Conservation (phyloP, 2,329 filamentous ascomycete species). For the Pyrenophora seminiperda region DNA sequence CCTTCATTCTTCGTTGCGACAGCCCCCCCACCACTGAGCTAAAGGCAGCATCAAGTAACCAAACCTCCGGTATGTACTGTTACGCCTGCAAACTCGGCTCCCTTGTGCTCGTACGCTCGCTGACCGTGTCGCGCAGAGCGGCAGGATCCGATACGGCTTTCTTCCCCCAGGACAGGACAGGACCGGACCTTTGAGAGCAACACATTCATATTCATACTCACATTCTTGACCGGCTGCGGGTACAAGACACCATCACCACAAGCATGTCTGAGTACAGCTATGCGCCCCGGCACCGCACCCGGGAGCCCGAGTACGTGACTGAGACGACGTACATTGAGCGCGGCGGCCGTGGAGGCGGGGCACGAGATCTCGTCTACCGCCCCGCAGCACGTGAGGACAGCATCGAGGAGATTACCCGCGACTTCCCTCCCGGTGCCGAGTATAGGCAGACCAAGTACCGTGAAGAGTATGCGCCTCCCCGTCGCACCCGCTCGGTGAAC, state of each 20-base stretch:
- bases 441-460: constrained; percentile 54
- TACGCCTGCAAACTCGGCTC: constrained; percentile 14
- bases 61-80: constrained; percentile 24
- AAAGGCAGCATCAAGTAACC: background rate
- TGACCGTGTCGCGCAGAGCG: constrained; percentile 26
- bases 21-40: constrained; percentile 19
- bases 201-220: background rate
- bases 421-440: constrained; percentile 72
- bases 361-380: constrained; percentile 57
- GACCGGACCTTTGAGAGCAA: constrained; percentile 17
- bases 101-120: constrained; percentile 13
- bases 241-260: constrained; percentile 41
- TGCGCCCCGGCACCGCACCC: constrained; percentile 55
- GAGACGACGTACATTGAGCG: constrained; percentile 59
- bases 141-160: constrained; percentile 10
- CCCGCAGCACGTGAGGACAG: constrained; percentile 68
- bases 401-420: constrained; percentile 82
- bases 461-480: constrained; percentile 57
- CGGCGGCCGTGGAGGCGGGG: constrained; percentile 51
- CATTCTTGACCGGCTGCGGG: constrained; percentile 14
- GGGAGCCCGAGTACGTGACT: constrained; percentile 57
- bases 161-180: background rate
- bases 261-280: constrained; percentile 58
- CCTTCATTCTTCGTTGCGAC: constrained; percentile 34
- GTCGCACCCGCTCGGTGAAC: constrained; percentile 69